These are phyloP conservation scores for Colletotrichum caudatum DNA, from an alignment of 2,329 filamentous ascomycete genomes.

Conservation along the genomic window DNA sequence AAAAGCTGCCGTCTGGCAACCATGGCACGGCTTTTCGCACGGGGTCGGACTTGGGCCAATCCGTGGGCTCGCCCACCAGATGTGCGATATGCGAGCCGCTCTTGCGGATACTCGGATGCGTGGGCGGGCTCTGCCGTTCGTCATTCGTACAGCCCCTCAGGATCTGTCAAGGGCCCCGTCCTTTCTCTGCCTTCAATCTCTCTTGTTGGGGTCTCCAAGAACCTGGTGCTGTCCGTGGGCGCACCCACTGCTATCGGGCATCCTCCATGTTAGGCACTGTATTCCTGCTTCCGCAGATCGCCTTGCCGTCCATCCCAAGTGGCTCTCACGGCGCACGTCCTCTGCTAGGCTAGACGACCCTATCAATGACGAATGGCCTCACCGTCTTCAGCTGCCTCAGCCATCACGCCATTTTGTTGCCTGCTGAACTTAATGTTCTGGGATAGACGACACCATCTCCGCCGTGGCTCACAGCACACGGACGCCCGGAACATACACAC, in stretches of 20 bases:
- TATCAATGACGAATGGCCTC: slow-evolving; percentile 35
- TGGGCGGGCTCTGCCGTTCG: slow-evolving; percentile 18
- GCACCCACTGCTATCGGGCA: slow-evolving; percentile 22
- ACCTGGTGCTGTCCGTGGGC: slow-evolving; percentile 14
- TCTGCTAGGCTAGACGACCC: slow-evolving; percentile 19
- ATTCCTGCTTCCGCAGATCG: slow-evolving; percentile 30
- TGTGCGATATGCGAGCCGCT: slow-evolving; percentile 1
- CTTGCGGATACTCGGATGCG: not conserved
- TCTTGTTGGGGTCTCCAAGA: slow-evolving; percentile 11
- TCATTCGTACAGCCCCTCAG: slow-evolving; percentile 22
- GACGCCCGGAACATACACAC: slow-evolving; percentile 11
- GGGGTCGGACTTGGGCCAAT: slow-evolving; percentile 24
- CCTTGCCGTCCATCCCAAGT: slow-evolving; percentile 34
- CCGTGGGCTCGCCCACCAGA: not conserved
- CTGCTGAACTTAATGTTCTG: slow-evolving; percentile 24
- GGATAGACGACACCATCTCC: slow-evolving; percentile 8
- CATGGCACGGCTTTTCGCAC: slow-evolving; percentile 6
- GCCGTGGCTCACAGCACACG: not conserved
- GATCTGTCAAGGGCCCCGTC: not conserved
- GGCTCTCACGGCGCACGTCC: slow-evolving; percentile 28
- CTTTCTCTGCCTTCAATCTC: slow-evolving; percentile 22
- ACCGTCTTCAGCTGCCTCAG: slow-evolving; percentile 36
- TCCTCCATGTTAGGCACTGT: slow-evolving; percentile 22
- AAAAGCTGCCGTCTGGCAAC: slow-evolving; percentile 1
- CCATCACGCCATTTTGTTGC: slow-evolving; percentile 38